Conservation (phyloP, 257 asterid genomes). For the Fraxinus anomala region DNA sequence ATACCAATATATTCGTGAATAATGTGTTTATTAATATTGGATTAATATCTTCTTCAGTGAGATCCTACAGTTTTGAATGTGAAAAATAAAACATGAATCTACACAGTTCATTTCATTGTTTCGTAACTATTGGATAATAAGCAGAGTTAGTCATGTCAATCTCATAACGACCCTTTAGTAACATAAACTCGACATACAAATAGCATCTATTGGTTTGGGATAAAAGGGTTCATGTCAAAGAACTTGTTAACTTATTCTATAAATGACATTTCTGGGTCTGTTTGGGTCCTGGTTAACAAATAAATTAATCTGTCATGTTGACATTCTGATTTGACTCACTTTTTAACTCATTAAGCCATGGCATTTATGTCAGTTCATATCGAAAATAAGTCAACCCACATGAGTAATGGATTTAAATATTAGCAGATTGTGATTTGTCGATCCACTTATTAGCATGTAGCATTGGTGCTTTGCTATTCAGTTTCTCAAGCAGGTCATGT, state of each 20-base stretch:
- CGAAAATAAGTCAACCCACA: background rate
- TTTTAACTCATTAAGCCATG: conserved; percentile 2
- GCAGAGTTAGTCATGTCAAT: background rate
- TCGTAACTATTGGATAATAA: background rate
- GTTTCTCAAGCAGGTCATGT: background rate
- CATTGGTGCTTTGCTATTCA: background rate
- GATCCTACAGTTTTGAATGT: background rate
- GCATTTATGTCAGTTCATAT: background rate
- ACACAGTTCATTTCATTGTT: background rate
- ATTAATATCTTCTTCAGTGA: background rate
- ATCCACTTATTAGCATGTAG: conserved; percentile 1
- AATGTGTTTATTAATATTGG: background rate
- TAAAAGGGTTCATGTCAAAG: background rate
- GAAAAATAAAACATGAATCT: conserved; percentile 4
- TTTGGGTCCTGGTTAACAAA: background rate
- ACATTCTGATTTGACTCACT: background rate
- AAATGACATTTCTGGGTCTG: background rate
- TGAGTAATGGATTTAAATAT: background rate
- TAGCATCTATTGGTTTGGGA: background rate
- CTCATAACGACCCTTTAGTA: background rate
- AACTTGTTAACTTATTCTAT: background rate
- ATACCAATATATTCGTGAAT: background rate
- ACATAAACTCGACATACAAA: background rate
- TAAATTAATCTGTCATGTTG: background rate
- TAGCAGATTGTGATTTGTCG: background rate